Evolutionary conservation across 306 rosid species (phyloP).

Genomic region (Lathyrus oleraceus): DNA sequence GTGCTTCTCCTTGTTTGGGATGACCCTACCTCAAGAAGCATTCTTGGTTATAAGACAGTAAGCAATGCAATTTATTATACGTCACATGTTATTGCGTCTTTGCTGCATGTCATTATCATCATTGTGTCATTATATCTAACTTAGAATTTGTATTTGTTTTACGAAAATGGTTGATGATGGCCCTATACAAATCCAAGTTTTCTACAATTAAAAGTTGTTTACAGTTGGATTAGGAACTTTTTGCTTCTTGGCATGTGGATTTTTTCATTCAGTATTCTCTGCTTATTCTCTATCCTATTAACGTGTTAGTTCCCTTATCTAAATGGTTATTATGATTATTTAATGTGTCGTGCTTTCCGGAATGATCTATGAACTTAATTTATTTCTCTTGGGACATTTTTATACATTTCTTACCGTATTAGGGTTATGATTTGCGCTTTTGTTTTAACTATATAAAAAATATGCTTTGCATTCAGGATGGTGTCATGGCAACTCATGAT

Average conservation of each 20-base stretch:
- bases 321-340: background rate
- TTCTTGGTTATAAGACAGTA: constrained; percentile 80
- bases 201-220: too few relatives aligned
- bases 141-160: too few relatives aligned
- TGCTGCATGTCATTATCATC: too few relatives aligned
- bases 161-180: too few relatives aligned
- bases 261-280: too few relatives aligned
- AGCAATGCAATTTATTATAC: constrained; percentile 42
- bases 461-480: constrained; percentile 65
- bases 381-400: constrained; percentile 19
- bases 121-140: too few relatives aligned
- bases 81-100: background rate
- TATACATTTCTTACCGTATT: background rate
- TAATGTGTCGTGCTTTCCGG: background rate
- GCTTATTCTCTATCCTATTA: too few relatives aligned
- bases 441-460: constrained; percentile 16
- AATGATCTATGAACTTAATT: constrained; percentile 9
- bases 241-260: too few relatives aligned
- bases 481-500: constrained; percentile 95
- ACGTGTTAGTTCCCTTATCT: too few relatives aligned
- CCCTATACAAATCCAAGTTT: too few relatives aligned
- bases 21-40: constrained; percentile 93
- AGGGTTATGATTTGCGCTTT: constrained; percentile 4
- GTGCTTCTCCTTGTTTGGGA: constrained; percentile 98
- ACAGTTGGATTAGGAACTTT: too few relatives aligned